These are phyloP conservation scores for Epichloe amarillans DNA, from an alignment of 2,329 filamentous ascomycete species.

Conservation along the genomic window DNA sequence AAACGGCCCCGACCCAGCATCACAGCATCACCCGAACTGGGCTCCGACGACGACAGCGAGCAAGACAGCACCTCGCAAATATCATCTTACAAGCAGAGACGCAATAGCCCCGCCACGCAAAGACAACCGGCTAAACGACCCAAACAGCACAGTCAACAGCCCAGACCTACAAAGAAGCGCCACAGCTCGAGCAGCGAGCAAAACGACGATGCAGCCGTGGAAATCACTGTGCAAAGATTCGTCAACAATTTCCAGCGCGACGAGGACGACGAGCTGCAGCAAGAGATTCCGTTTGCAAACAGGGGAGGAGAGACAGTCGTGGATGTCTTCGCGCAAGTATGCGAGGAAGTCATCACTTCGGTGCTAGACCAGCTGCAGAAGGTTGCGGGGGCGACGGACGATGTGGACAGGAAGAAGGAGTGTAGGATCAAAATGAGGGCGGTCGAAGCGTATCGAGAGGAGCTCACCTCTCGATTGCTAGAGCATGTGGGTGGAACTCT, in stretches of 20 bases:
- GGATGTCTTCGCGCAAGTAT: slow-evolving; percentile 49
- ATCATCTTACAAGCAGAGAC: not conserved
- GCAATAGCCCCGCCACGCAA: slow-evolving; percentile 29
- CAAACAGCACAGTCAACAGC: slow-evolving; percentile 4
- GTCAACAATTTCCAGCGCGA: slow-evolving; percentile 30
- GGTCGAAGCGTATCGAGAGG: slow-evolving; percentile 44
- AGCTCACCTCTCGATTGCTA: slow-evolving; percentile 40
- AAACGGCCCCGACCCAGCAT: slow-evolving; percentile 29
- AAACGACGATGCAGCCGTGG: slow-evolving; percentile 23
- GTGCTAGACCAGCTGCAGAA: slow-evolving; percentile 35
- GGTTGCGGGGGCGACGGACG: slow-evolving; percentile 23
- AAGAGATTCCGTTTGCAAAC: slow-evolving; percentile 40
- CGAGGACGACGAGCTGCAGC: slow-evolving; percentile 31
- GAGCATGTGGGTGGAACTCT: slow-evolving; percentile 37
- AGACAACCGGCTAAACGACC: slow-evolving; percentile 19
- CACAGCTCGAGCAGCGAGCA: slow-evolving; percentile 13
- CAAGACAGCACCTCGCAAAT: slow-evolving; percentile 4
- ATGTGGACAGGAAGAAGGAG: slow-evolving; percentile 36
- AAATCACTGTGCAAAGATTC: slow-evolving; percentile 49
- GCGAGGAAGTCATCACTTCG: slow-evolving; percentile 43
- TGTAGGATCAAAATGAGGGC: slow-evolving; percentile 41
- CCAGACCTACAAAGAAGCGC: slow-evolving; percentile 12
- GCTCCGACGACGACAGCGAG: slow-evolving; percentile 20
- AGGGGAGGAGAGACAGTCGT: slow-evolving; percentile 45
- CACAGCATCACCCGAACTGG: slow-evolving; percentile 28